Percentiles rank a stretch among this genome's conserved stretches.
Evolutionary conservation across 768 basidiomycete species (phyloP).

Genomic region (Termitomyces sp.): DNA sequence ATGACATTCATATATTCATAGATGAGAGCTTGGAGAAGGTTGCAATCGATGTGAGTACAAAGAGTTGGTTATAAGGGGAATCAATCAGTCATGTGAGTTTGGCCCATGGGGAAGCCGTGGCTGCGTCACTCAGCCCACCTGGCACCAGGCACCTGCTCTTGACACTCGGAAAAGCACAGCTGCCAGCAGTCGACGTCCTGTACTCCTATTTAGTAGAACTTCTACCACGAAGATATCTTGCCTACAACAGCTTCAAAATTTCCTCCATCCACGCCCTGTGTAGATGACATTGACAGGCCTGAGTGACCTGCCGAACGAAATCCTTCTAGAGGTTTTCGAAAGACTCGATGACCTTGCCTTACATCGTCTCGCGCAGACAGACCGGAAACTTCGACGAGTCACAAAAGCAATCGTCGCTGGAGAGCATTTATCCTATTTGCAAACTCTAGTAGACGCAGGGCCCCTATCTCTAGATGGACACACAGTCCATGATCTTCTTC

Average conservation of each 20-base stretch:
- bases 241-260: neutral
- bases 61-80: neutral
- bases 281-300: neutral
- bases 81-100: neutral
- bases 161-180: no score
- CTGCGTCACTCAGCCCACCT: no score
- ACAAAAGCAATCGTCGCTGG: neutral
- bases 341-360: slow-evolving; percentile 5
- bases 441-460: slow-evolving; percentile 5
- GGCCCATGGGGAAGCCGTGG: neutral
- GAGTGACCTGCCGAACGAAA: slow-evolving; percentile 10
- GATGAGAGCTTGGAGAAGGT: no score
- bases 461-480: slow-evolving; percentile 5
- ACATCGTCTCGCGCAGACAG: slow-evolving; percentile 1
- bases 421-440: slow-evolving; percentile 9
- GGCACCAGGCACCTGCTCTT: no score
- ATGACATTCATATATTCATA: no score
- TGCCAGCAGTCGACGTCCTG: neutral
- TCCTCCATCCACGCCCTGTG: neutral
- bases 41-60: no score
- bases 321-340: slow-evolving; percentile 11
- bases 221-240: neutral
- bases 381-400: neutral
- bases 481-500: slow-evolving; percentile 5
- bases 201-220: neutral